These are phyloP conservation scores for Cercophora samala DNA, from an alignment of 495 filamentous ascomycete genomes.

Conservation along the genomic window DNA sequence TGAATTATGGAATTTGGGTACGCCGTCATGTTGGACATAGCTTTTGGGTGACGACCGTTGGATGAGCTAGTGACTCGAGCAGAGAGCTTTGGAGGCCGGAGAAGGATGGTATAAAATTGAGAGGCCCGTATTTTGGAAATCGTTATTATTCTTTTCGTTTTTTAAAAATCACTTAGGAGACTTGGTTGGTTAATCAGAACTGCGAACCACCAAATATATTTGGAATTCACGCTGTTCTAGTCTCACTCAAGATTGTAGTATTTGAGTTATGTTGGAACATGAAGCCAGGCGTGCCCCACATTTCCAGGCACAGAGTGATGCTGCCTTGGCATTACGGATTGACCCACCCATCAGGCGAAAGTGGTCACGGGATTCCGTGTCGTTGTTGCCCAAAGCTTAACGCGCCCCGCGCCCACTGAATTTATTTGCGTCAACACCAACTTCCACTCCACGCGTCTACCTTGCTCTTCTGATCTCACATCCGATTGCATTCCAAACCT, in stretches of 20 bases:
- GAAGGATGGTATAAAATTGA: background rate
- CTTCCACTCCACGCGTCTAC: background rate
- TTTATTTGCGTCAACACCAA: constrained; percentile 25
- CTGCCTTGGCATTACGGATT: background rate
- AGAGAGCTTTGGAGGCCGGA: background rate
- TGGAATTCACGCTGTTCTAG: background rate
- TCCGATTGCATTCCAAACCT: background rate
- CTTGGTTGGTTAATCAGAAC: background rate
- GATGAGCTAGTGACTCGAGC: background rate
- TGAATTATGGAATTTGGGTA: background rate
- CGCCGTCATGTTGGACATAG: background rate
- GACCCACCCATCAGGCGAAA: background rate
- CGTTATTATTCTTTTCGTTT: background rate
- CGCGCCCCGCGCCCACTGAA: constrained; percentile 24
- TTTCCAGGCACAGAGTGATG: background rate
- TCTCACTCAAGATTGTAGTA: too few relatives aligned
- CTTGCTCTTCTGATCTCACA: background rate
- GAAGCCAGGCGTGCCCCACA: background rate
- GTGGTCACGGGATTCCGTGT: constrained; percentile 31
- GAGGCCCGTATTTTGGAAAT: background rate
- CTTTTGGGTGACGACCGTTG: background rate
- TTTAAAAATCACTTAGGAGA: background rate
- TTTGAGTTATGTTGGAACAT: too few relatives aligned
- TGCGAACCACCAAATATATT: background rate
- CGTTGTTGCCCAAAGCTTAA: constrained; percentile 6